Evolutionary conservation across 768 basidiomycete species (phyloP), one percentile per base, ranked within the genome.

Genomic region (Leccinum ochraceum): DNA sequence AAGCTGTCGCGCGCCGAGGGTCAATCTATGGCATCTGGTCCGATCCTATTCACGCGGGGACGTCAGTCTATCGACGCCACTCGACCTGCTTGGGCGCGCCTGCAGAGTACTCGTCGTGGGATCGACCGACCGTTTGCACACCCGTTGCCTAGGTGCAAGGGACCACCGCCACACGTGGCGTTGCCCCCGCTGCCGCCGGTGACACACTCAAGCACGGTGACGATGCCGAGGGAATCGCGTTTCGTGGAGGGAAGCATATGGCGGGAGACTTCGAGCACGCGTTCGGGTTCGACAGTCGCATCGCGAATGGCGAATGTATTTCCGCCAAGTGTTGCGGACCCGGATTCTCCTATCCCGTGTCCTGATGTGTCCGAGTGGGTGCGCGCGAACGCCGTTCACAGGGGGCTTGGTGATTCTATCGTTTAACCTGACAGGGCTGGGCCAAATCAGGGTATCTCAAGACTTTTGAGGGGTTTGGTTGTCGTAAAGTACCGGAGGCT

Each of bases 261-360:
- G 36, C 64, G 74, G 13, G 75, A 77, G 17, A 68, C 67, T 7
- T 72, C 71, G 57, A 68, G 62, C 36, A 62, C 60, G 42, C 58
- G 44, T 48, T 67, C 50, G 37, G 60, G 22, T 56, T 66, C 59
- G 67, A 59, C 57, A 3, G 56, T 57, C 59, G 63, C 59, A 14
- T 64, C 65, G 16, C 59, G 34, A 5, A 63, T 67, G 9, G 58
- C 63, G 1, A 62, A 63, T 1, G 61, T 73, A 20, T 83, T 85
- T 71, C 80, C 82, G 22, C 73, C 71, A 53, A 69, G 66, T 52
- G 74, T 80, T 37, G 67, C 70, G 6, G 73, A 88, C 65, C 75
- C 81, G 49, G 82, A 89, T 70, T 66, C 79, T 61, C 86, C 86
- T 6, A 83, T 88, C 54, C 82, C 84, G 9, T 77, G 80, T 60